Conservation (phyloP, 108 stramenopile species). For the Discostella stelligeroides region DNA sequence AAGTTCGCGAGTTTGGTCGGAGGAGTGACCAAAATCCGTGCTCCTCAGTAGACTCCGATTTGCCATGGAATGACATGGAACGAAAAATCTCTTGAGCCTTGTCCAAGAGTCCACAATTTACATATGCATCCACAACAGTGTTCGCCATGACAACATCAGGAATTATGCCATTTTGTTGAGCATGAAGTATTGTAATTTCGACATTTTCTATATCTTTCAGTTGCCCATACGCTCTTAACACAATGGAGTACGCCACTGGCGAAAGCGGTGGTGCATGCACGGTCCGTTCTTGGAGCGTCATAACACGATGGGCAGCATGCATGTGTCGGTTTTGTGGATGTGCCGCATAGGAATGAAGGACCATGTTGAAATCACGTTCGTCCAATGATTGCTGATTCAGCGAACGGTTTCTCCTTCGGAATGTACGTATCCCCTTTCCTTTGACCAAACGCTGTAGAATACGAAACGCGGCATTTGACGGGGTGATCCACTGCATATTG, state of each 20-base stretch:
- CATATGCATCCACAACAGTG: slow-evolving; percentile 76
- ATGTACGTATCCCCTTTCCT: slow-evolving; percentile 59
- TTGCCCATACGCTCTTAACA: slow-evolving; percentile 77
- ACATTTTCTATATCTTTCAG: slow-evolving; percentile 64
- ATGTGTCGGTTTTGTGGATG: slow-evolving; percentile 49
- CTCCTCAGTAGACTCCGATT: slow-evolving; percentile 2
- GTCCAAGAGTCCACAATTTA: slow-evolving; percentile 69
- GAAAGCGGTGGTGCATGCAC: slow-evolving; percentile 67
- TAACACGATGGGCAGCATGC: slow-evolving; percentile 72
- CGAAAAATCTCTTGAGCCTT: slow-evolving; percentile 61
- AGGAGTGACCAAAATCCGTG: slow-evolving; percentile 44
- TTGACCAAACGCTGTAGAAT: slow-evolving; percentile 75
- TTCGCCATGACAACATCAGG: slow-evolving; percentile 74
- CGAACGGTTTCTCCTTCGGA: not conserved
- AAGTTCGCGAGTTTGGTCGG: slow-evolving; percentile 65
- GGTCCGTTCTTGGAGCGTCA: slow-evolving; percentile 74
- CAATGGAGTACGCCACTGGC: slow-evolving; percentile 74
- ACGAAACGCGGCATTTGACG: slow-evolving; percentile 65
- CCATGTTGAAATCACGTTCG: slow-evolving; percentile 80
- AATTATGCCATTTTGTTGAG: slow-evolving; percentile 49
- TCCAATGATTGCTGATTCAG: slow-evolving; percentile 26
- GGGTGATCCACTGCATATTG: slow-evolving; percentile 7
- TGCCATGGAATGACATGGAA: slow-evolving; percentile 30
- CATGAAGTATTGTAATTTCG: slow-evolving; percentile 57
- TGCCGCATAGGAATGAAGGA: slow-evolving; percentile 63